Base-by-base conservation (phyloP, 371 early-diverging fungal genomes). In the Rhizopus delemar region DNA sequence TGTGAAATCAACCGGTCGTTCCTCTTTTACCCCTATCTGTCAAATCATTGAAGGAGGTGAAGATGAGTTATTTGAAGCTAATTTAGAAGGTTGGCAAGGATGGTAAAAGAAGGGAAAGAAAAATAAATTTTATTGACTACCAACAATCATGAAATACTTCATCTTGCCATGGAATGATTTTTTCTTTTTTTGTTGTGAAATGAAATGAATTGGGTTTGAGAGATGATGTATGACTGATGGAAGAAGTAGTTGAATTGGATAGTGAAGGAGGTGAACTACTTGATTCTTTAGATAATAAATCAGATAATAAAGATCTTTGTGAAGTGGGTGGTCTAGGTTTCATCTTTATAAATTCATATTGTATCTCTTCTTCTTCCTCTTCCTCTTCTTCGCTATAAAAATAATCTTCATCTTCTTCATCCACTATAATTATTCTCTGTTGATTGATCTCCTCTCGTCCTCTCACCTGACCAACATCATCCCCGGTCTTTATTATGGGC, bases 11-110 rank as follows among this genome's bases (percentile, higher is more conserved):
- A 56, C 73, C 29, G 70, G 71, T 35, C 75, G 84, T 33, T 78
- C 89, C 5, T 35, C 78, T 36, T 78, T 75, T 36, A 80, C 85
- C 4, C 88, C 89, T 50, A 83, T 90, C 55, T 75, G 87, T 59
- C 85, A 85, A 32, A 69, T 92, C 6, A 38, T 87, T 31, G 89
- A 92, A 66, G 90, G 89, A 7, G 85, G 80, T 28, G 85, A 85
- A 57, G 80, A 86, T 56, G 73, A 75, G 53, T 67, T 84, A 46
- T 82, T 86, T 60, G 81, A 84, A 51, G 58, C 74, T 36, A 70
- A 61, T 38, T 63, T 76, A 35, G 75, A 76, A 65, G 80, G 75
- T 29, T 80, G 80, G 80, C 75, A 80, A 54, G 77, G 79, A 6
- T 78, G 79, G 79, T 78, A 77, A 59, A 54, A 45, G 13, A 45